Conservation (phyloP, 1,139 yeast species). For the Candida anutae region DNA sequence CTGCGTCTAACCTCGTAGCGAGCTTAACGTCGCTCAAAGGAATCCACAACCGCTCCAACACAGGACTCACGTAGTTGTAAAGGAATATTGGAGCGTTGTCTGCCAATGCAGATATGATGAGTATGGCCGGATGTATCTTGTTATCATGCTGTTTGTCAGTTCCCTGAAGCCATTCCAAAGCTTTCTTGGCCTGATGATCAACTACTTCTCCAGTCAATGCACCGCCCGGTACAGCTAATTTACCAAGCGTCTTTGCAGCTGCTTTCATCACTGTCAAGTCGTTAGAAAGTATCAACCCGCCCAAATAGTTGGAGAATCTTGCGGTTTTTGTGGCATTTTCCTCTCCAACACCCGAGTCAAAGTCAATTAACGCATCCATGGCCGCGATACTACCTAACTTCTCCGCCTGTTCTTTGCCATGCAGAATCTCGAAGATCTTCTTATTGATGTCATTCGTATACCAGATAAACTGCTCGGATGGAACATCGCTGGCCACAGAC, state of each 20-base stretch:
- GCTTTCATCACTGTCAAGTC: constrained; percentile 80
- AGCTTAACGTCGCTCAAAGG: constrained; percentile 76
- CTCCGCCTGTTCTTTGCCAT: constrained; percentile 63
- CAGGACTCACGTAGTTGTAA: constrained; percentile 69
- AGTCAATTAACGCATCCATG: constrained; percentile 76
- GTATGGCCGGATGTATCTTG: constrained; percentile 84
- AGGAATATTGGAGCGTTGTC: constrained; percentile 81
- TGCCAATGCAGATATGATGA: constrained; percentile 78
- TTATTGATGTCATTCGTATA: constrained; percentile 84
- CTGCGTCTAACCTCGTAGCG: constrained; percentile 75
- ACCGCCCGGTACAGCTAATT: constrained; percentile 83
- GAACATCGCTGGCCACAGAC: constrained; percentile 63
- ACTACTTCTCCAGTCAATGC: constrained; percentile 87
- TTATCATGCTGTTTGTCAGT: constrained; percentile 70
- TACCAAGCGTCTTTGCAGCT: constrained; percentile 83
- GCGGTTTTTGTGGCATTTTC: constrained; percentile 87
- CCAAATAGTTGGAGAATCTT: constrained; percentile 78
- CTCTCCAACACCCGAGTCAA: constrained; percentile 57
- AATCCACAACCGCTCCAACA: constrained; percentile 79
- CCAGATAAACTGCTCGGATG: constrained; percentile 71
- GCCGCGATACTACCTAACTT: constrained; percentile 90
- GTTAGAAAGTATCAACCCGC: constrained; percentile 72
- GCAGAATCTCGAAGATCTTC: constrained; percentile 76
- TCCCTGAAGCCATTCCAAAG: constrained; percentile 83
- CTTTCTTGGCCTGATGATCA: constrained; percentile 82